These are phyloP conservation scores for Naumovozyma baii DNA, from an alignment of 805 yeast genomes.

Conservation along the genomic window DNA sequence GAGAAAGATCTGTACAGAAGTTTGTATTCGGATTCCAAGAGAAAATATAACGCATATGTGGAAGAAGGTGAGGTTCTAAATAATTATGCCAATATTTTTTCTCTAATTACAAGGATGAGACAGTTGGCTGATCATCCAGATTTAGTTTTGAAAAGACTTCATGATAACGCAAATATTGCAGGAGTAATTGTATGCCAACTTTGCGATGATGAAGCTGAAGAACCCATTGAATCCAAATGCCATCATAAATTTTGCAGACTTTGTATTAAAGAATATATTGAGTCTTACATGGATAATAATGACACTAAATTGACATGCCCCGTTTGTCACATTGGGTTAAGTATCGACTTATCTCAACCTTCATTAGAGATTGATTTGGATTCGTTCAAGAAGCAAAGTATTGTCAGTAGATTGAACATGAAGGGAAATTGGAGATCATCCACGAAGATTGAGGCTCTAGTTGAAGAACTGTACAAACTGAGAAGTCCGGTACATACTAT, in stretches of 20 bases:
- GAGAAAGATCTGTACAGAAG: constrained; percentile 89
- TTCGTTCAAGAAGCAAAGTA: constrained; percentile 47
- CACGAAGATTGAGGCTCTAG: constrained; percentile 91
- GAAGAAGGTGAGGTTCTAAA: constrained; percentile 94
- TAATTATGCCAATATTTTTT: constrained; percentile 94
- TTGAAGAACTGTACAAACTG: constrained; percentile 81
- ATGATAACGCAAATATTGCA: constrained; percentile 28
- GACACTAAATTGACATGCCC: constrained; percentile 69
- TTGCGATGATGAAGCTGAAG: constrained; percentile 98
- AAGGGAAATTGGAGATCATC: constrained; percentile 88
- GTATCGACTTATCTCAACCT: constrained; percentile 83
- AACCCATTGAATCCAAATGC: constrained; percentile 89
- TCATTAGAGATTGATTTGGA: constrained; percentile 57
- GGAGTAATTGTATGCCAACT: constrained; percentile 71
- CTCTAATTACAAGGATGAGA: constrained; percentile 92
- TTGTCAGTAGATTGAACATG: constrained; percentile 81
- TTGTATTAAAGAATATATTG: constrained; percentile 85
- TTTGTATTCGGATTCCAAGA: constrained; percentile 72
- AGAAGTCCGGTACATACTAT: constrained; percentile 83
- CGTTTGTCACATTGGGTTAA: constrained; percentile 86
- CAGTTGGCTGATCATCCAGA: constrained; percentile 98
- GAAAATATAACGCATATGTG: constrained; percentile 86
- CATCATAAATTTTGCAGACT: constrained; percentile 89
- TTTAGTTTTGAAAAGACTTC: constrained; percentile 67
- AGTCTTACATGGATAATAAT: constrained; percentile 56